Evolutionary conservation across 1,284 basidiomycete genomes (phyloP).

Genomic region (Acaromyces ingoldii): DNA sequence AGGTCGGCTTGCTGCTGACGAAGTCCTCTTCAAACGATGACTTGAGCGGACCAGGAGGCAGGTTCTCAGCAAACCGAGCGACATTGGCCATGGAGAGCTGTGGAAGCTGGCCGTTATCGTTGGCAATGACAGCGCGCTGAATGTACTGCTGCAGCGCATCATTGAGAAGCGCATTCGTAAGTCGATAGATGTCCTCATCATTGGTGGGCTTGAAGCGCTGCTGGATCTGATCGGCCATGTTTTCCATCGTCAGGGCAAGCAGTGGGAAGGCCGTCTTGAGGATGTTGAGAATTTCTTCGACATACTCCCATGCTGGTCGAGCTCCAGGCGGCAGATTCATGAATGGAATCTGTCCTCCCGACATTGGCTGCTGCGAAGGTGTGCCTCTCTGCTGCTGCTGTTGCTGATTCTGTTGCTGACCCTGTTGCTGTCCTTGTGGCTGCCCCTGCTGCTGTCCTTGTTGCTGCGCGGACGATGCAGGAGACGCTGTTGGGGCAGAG

Average conservation of each 20-base stretch:
- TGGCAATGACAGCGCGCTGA: conserved; percentile 38
- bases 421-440: neutral
- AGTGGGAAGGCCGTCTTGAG: conserved; percentile 96
- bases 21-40: conserved; percentile 91
- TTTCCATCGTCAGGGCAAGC: conserved; percentile 90
- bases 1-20: conserved; percentile 69
- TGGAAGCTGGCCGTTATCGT: conserved; percentile 70
- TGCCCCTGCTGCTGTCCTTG: conserved; percentile 28
- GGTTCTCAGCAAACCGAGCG: conserved; percentile 65
- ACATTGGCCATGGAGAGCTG: conserved; percentile 61
- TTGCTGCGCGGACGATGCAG: conserved; percentile 1
- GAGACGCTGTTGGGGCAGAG: neutral
- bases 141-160: conserved; percentile 57
- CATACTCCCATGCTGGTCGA: conserved; percentile 79
- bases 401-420: conserved; percentile 20
- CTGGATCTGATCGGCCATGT: conserved; percentile 91
- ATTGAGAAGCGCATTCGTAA: conserved; percentile 75
- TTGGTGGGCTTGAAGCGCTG: conserved; percentile 82
- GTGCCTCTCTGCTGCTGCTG: conserved; percentile 15
- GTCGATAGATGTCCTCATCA: conserved; percentile 93
- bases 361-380: neutral
- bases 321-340: no score
- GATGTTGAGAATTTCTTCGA: conserved; percentile 90
- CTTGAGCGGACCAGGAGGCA: conserved; percentile 52
- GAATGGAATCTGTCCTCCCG: no score